Percentiles rank a stretch among this genome's conserved stretches.
phyloP scores from a whole-genome alignment of 2,329 filamentous ascomycete genomes.

The Pseudocercospora fuligena region DNA sequence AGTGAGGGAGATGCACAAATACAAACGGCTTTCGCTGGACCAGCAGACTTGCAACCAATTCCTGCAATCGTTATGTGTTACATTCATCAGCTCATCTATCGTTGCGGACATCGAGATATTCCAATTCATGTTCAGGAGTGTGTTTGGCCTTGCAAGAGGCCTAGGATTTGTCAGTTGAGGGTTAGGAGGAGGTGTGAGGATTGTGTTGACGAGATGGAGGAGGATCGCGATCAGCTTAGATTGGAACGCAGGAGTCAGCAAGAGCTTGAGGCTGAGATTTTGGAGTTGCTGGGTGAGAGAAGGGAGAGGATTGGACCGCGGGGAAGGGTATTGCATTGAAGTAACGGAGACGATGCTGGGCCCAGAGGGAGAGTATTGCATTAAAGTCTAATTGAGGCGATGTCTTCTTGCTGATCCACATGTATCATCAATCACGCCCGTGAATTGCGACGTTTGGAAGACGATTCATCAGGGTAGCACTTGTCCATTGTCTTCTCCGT shows the following conservation, averaged over 20 bases:
- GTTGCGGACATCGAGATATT: neutral
- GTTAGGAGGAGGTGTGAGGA: neutral
- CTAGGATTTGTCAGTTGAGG: neutral
- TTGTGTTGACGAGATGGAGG: neutral
- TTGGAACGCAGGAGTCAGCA: neutral
- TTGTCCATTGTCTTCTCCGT: too few relatives aligned
- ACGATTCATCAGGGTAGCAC: too few relatives aligned
- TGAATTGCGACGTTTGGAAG: too few relatives aligned
- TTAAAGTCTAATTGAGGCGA: neutral
- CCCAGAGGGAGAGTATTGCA: neutral
- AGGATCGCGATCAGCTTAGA: neutral
- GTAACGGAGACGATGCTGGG: too few relatives aligned
- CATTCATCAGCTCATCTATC: neutral
- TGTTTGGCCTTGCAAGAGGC: neutral
- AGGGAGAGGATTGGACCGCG: neutral
- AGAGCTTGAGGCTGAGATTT: neutral
- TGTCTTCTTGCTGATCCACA: too few relatives aligned
- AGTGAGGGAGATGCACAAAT: neutral
- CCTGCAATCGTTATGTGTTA: neutral
- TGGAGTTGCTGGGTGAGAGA: neutral
- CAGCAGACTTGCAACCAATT: neutral
- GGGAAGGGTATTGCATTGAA: neutral
- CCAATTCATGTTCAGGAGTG: neutral
- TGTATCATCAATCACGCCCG: too few relatives aligned
- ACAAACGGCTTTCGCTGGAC: neutral